These are phyloP conservation scores for Lojkania enalia DNA, from an alignment of 2,329 filamentous ascomycete species.

Conservation along the genomic window DNA sequence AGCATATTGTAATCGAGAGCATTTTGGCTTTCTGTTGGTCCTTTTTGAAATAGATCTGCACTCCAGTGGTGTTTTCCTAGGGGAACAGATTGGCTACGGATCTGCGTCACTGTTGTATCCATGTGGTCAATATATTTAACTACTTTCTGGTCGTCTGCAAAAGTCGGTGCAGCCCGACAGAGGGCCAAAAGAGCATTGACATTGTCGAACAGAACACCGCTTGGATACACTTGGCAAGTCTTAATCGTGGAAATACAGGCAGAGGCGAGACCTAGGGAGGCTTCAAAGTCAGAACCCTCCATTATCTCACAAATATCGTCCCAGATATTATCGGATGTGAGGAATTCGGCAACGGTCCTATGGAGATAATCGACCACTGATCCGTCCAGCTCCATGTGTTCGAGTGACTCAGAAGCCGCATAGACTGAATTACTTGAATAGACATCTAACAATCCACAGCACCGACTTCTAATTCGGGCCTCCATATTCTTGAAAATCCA, in stretches of 20 bases:
- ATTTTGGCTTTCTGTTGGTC: no score
- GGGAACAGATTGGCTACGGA: no score
- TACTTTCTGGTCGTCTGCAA: no score
- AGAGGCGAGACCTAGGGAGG: constrained; percentile 1
- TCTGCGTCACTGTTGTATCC: no score
- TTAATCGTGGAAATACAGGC: constrained; percentile 11
- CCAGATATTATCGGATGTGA: constrained; percentile 6
- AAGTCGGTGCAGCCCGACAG: no score
- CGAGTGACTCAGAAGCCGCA: neutral
- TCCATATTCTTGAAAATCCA: constrained; percentile 3
- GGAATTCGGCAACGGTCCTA: constrained; percentile 17
- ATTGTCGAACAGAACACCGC: no score
- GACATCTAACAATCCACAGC: constrained; percentile 13
- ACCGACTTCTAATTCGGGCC: constrained; percentile 13
- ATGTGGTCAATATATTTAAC: no score
- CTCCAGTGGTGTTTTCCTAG: no score
- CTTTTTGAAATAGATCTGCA: no score
- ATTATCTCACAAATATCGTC: constrained; percentile 5
- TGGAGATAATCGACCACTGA: constrained; percentile 10
- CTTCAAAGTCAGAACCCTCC: constrained; percentile 4
- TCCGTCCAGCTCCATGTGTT: neutral
- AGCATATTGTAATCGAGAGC: no score
- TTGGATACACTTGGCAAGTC: no score
- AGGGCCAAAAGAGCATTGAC: no score
- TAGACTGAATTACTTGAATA: neutral